Base-by-base conservation (phyloP, 345 rosid species). In the Mangifera indica region DNA sequence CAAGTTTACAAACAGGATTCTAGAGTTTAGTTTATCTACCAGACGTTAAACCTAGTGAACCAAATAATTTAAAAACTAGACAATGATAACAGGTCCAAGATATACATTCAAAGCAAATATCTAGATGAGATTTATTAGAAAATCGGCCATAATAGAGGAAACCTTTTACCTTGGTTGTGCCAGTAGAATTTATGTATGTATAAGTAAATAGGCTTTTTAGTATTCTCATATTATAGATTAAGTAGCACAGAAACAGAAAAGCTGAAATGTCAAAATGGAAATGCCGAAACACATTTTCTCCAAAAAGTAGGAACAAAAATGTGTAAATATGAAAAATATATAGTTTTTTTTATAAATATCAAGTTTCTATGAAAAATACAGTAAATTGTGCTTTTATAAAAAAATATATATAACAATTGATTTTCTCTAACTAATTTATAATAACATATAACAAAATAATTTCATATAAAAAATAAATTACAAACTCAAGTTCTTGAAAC, bases 231-330 rank as follows among this genome's bases (percentile, higher is more conserved):
- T 80, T 89, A 89, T 76, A 94, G 99, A 83, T 90, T 90, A 70
- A 94, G 92, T 88, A 94, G 87, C 69, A 90, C 92, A 1, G 95
- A 93, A 7, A 90, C 68, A 98, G 99, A 79, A 92, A 89, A 75
- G 90, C 93, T 69, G 92, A 86, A 97, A 92, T 90, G 71, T 97
- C 99, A 87, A 94, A 77, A 81, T 94, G 92, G 34, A 94, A 92
- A 75, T n/a, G n/a, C n/a, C n/a, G n/a, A n/a, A n/a, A n/a, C n/a
- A n/a, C n/a, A n/a, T n/a, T n/a, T n/a, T n/a, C n/a, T n/a, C n/a
- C n/a, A n/a, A n/a, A n/a, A n/a, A n/a, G n/a, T n/a, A n/a, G n/a
- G n/a, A n/a, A n/a, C n/a, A n/a, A n/a, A n/a, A n/a, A n/a, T n/a
- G n/a, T n/a, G n/a, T n/a, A n/a, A n/a, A n/a, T n/a, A n/a, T n/a